These are phyloP conservation scores for Trypanosoma rangeli DNA, from an alignment of 208 protist genomes.

Conservation along the genomic window DNA sequence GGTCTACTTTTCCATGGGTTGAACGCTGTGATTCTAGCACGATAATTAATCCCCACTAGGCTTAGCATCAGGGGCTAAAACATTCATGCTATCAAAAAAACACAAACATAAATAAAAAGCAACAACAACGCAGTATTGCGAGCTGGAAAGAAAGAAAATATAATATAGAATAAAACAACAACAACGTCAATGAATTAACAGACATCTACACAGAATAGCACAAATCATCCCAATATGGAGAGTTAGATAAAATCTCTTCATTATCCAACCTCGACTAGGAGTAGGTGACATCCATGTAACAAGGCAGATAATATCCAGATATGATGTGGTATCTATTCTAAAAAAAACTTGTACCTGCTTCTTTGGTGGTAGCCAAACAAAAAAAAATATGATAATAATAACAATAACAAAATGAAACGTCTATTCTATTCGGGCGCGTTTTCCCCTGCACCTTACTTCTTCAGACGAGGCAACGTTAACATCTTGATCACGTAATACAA, in stretches of 20 bases:
- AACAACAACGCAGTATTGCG: constrained; percentile 10
- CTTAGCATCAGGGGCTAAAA: constrained; percentile 38
- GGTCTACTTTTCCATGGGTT: constrained; percentile 86
- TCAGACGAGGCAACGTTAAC: constrained; percentile 1
- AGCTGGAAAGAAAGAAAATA: no score
- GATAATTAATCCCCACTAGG: constrained; percentile 15
- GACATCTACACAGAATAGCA: constrained; percentile 15
- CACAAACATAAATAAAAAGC: constrained; percentile 27
- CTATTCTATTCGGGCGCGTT: constrained; percentile 12
- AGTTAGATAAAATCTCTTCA: background rate
- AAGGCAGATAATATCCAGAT: background rate
- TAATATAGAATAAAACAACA: no score
- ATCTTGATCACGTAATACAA: constrained; percentile 10
- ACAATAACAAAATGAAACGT: constrained; percentile 18
- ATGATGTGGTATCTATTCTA: background rate
- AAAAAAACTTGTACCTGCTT: constrained; percentile 8
- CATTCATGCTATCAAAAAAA: constrained; percentile 9
- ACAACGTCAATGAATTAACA: constrained; percentile 20
- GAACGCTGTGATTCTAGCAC: constrained; percentile 64
- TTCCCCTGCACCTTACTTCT: constrained; percentile 7
- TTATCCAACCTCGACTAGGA: background rate
- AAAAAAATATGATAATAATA: constrained; percentile 12
- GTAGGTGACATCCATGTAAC: background rate
- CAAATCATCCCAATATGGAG: background rate
- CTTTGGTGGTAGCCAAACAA: constrained; percentile 1